Conservation (phyloP, 345 rosid species). For the Corymbia maculata region DNA sequence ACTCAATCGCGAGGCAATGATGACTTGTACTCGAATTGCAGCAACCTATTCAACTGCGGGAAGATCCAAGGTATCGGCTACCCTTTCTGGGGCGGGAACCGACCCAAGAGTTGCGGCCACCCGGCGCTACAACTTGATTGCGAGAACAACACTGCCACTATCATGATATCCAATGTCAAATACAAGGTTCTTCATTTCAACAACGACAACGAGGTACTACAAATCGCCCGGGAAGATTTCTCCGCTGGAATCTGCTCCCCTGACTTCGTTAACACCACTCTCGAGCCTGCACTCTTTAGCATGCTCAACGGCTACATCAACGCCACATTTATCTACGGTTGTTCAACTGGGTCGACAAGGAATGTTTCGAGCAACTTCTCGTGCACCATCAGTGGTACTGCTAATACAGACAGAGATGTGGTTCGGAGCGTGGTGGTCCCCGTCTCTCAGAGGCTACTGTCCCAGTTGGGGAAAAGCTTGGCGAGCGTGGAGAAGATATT, state of each 20-base stretch:
- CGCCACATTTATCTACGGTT: conserved; percentile 12
- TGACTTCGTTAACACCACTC: conserved; percentile 4
- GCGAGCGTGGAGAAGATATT: not conserved
- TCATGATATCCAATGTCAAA: conserved; percentile 4
- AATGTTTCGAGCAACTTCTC: not conserved
- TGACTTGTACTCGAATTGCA: conserved; percentile 6
- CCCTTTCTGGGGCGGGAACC: conserved; percentile 22
- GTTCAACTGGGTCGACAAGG: not conserved
- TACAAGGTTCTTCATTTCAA: conserved; percentile 11
- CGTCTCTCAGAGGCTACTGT: not conserved
- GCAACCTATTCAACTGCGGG: conserved; percentile 10
- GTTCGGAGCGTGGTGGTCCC: conserved; percentile 4
- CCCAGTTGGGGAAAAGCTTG: not conserved
- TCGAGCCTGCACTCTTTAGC: not conserved
- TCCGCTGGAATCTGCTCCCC: conserved; percentile 4
- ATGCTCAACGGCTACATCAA: not conserved
- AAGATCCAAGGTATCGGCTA: conserved; percentile 1
- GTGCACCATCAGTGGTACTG: not conserved
- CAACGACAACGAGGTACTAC: not conserved
- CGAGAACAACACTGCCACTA: not conserved
- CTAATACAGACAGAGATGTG: not conserved
- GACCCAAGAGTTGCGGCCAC: conserved; percentile 12
- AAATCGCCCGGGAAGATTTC: conserved; percentile 11
- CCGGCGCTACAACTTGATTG: conserved; percentile 8
- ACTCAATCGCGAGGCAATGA: not conserved